Evolutionary conservation across 2,329 filamentous ascomycete genomes (phyloP), one percentile per base, ranked within the genome.

Genomic region (Colletotrichum liriopes): DNA sequence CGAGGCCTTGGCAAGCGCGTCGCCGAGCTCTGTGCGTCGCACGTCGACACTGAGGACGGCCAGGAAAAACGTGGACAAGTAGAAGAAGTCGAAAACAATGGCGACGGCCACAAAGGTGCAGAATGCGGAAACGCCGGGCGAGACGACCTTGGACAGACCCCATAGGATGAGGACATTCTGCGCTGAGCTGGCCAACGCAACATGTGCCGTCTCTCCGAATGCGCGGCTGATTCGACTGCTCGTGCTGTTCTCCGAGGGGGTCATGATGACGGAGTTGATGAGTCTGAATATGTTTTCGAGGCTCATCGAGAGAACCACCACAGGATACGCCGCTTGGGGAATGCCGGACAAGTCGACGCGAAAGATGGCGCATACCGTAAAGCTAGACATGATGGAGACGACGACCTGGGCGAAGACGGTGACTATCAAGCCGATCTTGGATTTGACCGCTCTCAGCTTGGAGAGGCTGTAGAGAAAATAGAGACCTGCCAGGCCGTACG

Each of bases 11-110:
- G 85, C 90, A 12, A 95, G 83, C 2, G 92, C 91, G 78, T 96
- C 93, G 75, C 91, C 90, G 0, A 96, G 87, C 82, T 96, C 93
- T 69, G 93, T 90, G 75, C 93, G 88, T 29, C 91, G 89, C 12
- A 96, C 93, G 79, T 96, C 93, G 54, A 96, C 91, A 77, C 93
- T 95, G 32, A 96, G 84, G 16, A 96, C 93, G 1, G 93, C 90
- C 4, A 95, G 85, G 77, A 96, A 95, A 82, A 95, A 95, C 0
- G 93, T 95, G 9, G 94, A 88, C 29, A 95, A 86, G 77, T 93
- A 95, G 77, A 95, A 91, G 73, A 93, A 93, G 80, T 96, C 93
- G 76, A 95, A 92, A 0, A 93, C 82, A 18, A 94, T 89, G 1
- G 93, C 94, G 63, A 95, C 89, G 2, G 91, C 91, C 3, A 92